Conservation (phyloP, 2,329 filamentous ascomycete species). For the Fusarium robinianum region DNA sequence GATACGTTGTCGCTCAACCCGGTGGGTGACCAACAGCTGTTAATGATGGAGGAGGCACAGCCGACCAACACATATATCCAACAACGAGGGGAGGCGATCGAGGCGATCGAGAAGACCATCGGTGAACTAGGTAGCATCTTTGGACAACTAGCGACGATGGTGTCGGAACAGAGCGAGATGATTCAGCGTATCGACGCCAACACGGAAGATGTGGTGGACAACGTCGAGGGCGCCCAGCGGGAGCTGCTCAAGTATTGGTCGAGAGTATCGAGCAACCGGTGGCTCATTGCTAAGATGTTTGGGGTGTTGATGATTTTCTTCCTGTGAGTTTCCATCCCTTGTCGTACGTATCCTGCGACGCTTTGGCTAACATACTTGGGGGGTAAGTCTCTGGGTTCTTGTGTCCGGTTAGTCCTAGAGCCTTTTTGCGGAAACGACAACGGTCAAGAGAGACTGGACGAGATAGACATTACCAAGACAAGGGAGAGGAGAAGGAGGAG, state of each 20-base stretch:
- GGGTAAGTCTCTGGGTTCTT: conserved; percentile 45
- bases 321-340: conserved; percentile 52
- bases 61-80: conserved; percentile 87
- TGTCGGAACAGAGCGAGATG: conserved; percentile 96
- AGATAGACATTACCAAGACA: conserved; percentile 4
- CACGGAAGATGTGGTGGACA: conserved; percentile 96
- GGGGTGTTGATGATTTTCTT: conserved; percentile 94
- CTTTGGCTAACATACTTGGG: conserved; percentile 14
- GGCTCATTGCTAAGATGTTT: conserved; percentile 83
- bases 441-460: too few relatives aligned
- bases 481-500: conserved; percentile 14
- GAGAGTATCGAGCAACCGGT: conserved; percentile 89
- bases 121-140: conserved; percentile 89
- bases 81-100: conserved; percentile 91
- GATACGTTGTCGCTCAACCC: conserved; percentile 87
- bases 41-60: conserved; percentile 91
- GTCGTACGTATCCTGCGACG: not conserved
- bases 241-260: conserved; percentile 98
- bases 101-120: conserved; percentile 95
- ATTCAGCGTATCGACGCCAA: conserved; percentile 97
- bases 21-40: conserved; percentile 78
- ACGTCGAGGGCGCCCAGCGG: conserved; percentile 93
- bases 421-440: too few relatives aligned
- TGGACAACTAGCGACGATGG: conserved; percentile 93
- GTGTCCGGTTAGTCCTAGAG: conserved; percentile 43